Evolutionary conservation across 176 grass and related monocot species (phyloP).

Genomic region (Carex littledalei): DNA sequence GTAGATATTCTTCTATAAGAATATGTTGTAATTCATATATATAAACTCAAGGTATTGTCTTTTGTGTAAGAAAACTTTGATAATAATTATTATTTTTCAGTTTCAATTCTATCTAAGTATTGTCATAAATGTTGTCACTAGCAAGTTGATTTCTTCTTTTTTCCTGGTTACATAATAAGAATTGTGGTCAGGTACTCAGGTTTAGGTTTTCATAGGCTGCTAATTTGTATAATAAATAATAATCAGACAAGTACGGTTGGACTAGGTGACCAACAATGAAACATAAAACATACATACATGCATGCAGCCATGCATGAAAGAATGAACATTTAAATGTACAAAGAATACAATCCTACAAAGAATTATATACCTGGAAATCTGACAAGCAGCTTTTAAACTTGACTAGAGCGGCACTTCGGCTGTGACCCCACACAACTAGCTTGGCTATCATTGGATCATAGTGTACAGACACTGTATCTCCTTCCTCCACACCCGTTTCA

Average conservation of each 20-base stretch:
- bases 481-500: constrained; percentile 98
- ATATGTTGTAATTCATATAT: no score
- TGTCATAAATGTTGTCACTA: no score
- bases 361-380: constrained; percentile 66
- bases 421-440: constrained; percentile 95
- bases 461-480: constrained; percentile 92
- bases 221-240: background rate
- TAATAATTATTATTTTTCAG: no score
- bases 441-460: constrained; percentile 99
- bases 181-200: no score
- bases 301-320: background rate
- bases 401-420: constrained; percentile 61
- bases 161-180: background rate
- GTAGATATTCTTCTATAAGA: no score
- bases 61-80: no score
- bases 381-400: constrained; percentile 83
- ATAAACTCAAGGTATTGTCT: no score
- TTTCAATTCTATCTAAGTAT: no score
- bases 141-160: background rate
- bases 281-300: background rate
- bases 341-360: background rate
- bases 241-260: background rate
- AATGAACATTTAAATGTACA: background rate
- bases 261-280: background rate
- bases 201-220: background rate